Evolutionary conservation across 257 asterid genomes (phyloP).

Genomic region (Salvia rosmarinus): DNA sequence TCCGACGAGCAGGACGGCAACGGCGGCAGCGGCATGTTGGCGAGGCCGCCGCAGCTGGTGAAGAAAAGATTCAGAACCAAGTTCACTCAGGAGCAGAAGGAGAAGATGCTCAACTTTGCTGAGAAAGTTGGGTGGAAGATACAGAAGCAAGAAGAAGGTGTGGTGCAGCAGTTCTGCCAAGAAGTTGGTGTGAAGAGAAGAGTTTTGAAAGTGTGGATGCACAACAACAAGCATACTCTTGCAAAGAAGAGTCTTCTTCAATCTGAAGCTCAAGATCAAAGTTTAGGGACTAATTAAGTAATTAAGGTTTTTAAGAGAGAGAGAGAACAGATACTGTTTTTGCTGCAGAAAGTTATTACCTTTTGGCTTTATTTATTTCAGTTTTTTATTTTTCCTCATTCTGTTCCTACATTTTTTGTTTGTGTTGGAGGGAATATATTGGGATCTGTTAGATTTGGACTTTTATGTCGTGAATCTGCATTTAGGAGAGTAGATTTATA

Average conservation of each 20-base stretch:
- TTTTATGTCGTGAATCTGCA: constrained; percentile 12
- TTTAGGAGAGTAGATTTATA: not conserved
- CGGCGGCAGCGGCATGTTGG: constrained; percentile 29
- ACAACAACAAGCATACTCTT: constrained; percentile 75
- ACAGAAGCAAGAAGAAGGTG: constrained; percentile 77
- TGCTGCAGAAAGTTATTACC: not conserved
- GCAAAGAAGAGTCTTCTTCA: constrained; percentile 50
- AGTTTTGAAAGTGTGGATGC: constrained; percentile 95
- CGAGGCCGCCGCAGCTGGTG: constrained; percentile 42
- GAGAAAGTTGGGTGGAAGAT: constrained; percentile 94
- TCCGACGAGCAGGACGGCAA: constrained; percentile 61
- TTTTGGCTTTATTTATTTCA: not conserved
- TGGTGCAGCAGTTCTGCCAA: constrained; percentile 82
- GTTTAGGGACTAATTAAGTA: not conserved
- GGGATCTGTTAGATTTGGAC: constrained; percentile 24
- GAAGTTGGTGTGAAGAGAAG: constrained; percentile 80
- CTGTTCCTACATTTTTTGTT: not conserved
- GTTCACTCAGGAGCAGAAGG: constrained; percentile 82
- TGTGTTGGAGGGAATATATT: not conserved
- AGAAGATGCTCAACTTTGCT: constrained; percentile 79
- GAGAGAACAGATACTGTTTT: not conserved
- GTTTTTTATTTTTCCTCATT: not conserved
- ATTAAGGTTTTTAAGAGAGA: not conserved
- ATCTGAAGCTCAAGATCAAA: constrained; percentile 1
- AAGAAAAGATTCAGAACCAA: constrained; percentile 88